Percentiles rank a stretch among this genome's conserved stretches.
phyloP scores from a whole-genome alignment of 805 yeast species.

The Ogataea saltuana region DNA sequence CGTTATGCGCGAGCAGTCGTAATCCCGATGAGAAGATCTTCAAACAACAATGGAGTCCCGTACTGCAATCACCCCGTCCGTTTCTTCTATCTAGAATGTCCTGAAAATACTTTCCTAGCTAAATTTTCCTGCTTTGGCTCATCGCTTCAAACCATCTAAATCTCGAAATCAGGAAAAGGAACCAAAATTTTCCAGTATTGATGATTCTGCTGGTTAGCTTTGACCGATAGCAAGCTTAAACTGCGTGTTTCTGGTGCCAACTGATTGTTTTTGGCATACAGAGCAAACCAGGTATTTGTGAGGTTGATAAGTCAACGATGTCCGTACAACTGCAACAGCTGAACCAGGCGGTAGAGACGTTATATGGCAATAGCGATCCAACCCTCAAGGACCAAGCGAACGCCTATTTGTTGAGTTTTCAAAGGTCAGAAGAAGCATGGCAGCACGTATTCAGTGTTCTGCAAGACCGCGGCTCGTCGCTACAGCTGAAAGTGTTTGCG shows the following conservation, averaged over 20 bases:
- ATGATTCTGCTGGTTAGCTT: too few relatives aligned
- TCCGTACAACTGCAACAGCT: slow-evolving; percentile 30
- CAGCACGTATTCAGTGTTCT: slow-evolving; percentile 59
- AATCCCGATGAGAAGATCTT: too few relatives aligned
- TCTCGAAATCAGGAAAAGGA: slow-evolving; percentile 5
- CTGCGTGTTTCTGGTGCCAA: too few relatives aligned
- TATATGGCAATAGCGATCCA: slow-evolving; percentile 39
- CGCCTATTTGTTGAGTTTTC: slow-evolving; percentile 72
- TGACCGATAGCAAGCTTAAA: too few relatives aligned
- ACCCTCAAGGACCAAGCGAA: slow-evolving; percentile 47
- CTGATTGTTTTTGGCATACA: too few relatives aligned
- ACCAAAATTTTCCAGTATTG: slow-evolving; percentile 6
- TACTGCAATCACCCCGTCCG: too few relatives aligned
- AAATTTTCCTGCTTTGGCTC: too few relatives aligned
- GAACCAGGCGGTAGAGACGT: slow-evolving; percentile 47
- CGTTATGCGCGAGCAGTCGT: too few relatives aligned
- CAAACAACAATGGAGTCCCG: too few relatives aligned
- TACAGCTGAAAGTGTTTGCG: slow-evolving; percentile 75
- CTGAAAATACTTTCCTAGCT: not conserved
- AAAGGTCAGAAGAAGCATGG: slow-evolving; percentile 86
- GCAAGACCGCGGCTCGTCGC: slow-evolving; percentile 28
- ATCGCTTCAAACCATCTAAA: slow-evolving; percentile 7
- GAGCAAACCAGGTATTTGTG: too few relatives aligned
- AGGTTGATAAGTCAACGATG: too few relatives aligned
- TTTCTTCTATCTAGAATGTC: not conserved